Conservation (phyloP, 2,329 filamentous ascomycete genomes). For the Aspergillus chevalieri region DNA sequence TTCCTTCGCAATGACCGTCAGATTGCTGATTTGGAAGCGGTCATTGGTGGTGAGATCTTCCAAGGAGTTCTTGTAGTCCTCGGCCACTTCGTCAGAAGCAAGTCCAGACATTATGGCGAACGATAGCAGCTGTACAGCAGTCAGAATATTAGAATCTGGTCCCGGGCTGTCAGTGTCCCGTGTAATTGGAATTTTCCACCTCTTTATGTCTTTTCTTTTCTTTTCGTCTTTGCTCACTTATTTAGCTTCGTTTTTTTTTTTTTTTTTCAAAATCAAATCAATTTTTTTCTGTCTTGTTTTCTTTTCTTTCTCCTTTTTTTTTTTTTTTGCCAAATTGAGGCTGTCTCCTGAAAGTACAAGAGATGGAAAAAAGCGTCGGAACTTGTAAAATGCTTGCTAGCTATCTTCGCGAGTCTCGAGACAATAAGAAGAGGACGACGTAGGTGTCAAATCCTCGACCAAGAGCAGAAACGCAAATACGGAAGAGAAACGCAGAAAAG, state of each 20-base stretch:
- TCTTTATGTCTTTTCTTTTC: constrained; percentile 9
- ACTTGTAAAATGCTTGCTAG: constrained; percentile 43
- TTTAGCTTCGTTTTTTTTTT: neutral
- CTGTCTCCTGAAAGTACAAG: constrained; percentile 25
- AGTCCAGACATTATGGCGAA: constrained; percentile 56
- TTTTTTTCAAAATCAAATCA: constrained; percentile 13
- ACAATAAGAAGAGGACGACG: constrained; percentile 33
- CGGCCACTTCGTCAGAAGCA: constrained; percentile 76
- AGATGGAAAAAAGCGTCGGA: constrained; percentile 33
- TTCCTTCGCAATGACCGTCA: constrained; percentile 95
- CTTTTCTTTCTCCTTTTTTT: constrained; percentile 8
- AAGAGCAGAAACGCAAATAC: constrained; percentile 17
- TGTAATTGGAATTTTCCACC: constrained; percentile 6
- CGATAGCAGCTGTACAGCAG: constrained; percentile 37
- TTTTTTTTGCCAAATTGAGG: constrained; percentile 18
- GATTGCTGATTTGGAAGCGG: constrained; percentile 90
- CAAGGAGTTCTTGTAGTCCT: constrained; percentile 89
- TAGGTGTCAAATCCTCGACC: constrained; percentile 19
- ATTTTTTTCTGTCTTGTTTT: constrained; percentile 7
- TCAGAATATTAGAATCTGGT: neutral
- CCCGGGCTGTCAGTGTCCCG: neutral
- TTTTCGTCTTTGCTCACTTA: neutral
- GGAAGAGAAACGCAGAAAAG: neutral
- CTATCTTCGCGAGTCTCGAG: constrained; percentile 37
- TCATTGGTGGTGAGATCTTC: constrained; percentile 88